Base-by-base conservation (phyloP, 192 early-diverging fungal genomes). In the Coemansia sp. region DNA sequence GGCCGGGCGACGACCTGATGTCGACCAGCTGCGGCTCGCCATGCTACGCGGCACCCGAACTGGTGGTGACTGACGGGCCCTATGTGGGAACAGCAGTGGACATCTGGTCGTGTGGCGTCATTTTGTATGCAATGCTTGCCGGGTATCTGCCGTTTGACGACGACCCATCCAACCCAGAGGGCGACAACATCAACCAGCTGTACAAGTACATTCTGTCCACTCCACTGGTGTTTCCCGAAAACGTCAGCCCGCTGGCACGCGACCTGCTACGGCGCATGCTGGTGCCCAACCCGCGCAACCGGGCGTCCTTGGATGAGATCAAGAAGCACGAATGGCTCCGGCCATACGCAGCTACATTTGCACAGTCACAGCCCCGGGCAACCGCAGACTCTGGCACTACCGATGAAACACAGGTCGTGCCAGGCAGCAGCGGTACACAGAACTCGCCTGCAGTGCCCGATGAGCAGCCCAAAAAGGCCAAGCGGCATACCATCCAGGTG, bases 71-170 rank as follows among this genome's bases (percentile, higher is more conserved):
- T 44, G 94, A 99, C 57, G 93, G 93, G 23, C 83, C 90, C 5
- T 99, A 99, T 69, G 93, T 94, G 2, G 97, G 95, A 16, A 90
- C 90, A 11, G 89, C 90, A 5, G 95, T 94, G 1, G 97, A 99
- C 73, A 94, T 97, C 53, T 99, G 97, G 97, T 91, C 88, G 44
- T 97, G 94, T 69, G 97, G 97, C 44, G 97, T 99, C 14, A 99
- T 99, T 46, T 62, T 99, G 64, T 94, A 90, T 54, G 92, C 92
- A 1, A 94, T 94, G 92, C 80, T 94, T 6, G 88, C 86, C 23
- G 92, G 92, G 3, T 92, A 91, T 49, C 78, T 94, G 40, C 92
- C 92, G 3, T 94, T 89, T 62, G 92, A 94, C 53, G 92, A 93
- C 67, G 92, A 94, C 62, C 92, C 92, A 21, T 82, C 78, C 4